Evolutionary conservation across 1,284 basidiomycete genomes (phyloP), one percentile per base, ranked within the genome.

Genomic region (Retiboletus flavoniger): DNA sequence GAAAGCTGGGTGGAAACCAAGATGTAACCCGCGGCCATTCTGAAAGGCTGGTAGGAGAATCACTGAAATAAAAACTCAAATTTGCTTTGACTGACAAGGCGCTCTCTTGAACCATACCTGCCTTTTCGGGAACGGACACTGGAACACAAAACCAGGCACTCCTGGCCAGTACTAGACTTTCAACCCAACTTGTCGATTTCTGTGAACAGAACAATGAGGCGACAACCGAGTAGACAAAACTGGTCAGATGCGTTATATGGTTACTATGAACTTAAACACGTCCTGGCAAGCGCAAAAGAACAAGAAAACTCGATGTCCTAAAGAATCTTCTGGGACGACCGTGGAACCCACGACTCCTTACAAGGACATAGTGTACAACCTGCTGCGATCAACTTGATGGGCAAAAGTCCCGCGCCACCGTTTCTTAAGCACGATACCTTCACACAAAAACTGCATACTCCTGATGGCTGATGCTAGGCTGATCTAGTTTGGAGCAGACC

Each of bases 1-100:
- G 87, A 88, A 34, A 89, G 71, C 55, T 87, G 85, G 4, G 83
- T 75, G 21, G 85, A 74, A 53, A 87, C 75, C 47, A 89, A 70
- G 55, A 84, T 71, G 47, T 72, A 72, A 36, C 72, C 69, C 47
- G 79, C 72, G 67, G 78, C 77, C 70, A 72, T 71, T 26, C 34
- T 28, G 4, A 26, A 43, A 41, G 16, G 24, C 24, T 1, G 24
- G 40, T 26, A 16, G 39, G 39, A 46, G 46, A 31, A 38, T 47
- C 19, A 1, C 26, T 50, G 7, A 13, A 35, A 35, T n/a, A 26
- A 13, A 1, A 19, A 0, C 24, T 17, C 46, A 47, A 28, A 9
- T 28, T 24, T 24, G 21, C 21, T 35, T 42, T 28, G 29, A 55
- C 40, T 10, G 24, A 26, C 14, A 19, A 36, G 45, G 32, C 49